These are phyloP conservation scores for Cystobasidium slooffiae DNA, from an alignment of 1,284 basidiomycete species.

Conservation along the genomic window DNA sequence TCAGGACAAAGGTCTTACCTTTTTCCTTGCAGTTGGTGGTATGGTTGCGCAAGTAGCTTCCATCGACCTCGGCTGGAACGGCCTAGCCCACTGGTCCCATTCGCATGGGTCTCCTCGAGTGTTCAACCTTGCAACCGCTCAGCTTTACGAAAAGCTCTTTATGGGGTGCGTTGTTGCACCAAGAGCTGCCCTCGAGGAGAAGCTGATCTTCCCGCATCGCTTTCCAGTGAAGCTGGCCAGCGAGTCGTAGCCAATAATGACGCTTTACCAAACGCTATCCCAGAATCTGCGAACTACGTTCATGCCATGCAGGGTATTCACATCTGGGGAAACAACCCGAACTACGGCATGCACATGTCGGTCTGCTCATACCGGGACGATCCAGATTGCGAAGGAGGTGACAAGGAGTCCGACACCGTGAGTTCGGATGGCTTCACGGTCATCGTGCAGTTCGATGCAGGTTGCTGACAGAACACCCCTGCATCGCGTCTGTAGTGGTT, in stretches of 20 bases:
- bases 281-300: constrained; percentile 49
- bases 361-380: constrained; percentile 47
- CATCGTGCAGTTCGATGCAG: no score
- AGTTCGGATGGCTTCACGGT: background rate
- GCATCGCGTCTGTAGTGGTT: constrained; percentile 25
- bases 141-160: constrained; percentile 50
- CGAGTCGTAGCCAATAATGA: constrained; percentile 51
- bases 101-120: constrained; percentile 47
- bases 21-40: constrained; percentile 44
- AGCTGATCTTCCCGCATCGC: background rate
- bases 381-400: constrained; percentile 49
- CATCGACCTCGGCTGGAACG: constrained; percentile 48
- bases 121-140: constrained; percentile 50
- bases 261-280: constrained; percentile 47
- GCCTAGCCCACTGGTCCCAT: constrained; percentile 47
- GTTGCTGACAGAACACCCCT: background rate
- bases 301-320: constrained; percentile 52
- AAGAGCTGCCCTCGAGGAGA: no score
- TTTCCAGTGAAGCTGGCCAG: constrained; percentile 49
- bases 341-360: constrained; percentile 49
- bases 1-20: background rate
- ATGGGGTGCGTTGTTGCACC: constrained; percentile 42
- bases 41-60: constrained; percentile 50
- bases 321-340: constrained; percentile 50
- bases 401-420: constrained; percentile 44